Evolutionary conservation across 2,329 filamentous ascomycete species (phyloP).

Genomic region (Didymella pinodella): DNA sequence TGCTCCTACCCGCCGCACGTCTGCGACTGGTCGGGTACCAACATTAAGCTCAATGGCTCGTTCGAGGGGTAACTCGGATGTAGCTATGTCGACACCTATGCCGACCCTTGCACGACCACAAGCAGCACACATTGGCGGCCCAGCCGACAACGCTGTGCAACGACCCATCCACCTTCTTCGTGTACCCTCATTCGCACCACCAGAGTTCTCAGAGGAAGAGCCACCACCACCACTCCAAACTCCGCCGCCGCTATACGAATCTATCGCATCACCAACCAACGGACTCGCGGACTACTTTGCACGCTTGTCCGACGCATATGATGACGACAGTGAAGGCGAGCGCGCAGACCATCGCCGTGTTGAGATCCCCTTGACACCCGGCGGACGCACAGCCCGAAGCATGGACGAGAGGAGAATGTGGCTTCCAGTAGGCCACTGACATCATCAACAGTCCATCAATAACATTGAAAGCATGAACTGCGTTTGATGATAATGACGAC

Average conservation of each 20-base stretch:
- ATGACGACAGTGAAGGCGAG: constrained; percentile 66
- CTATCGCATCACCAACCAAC: constrained; percentile 75
- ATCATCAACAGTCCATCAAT: background rate
- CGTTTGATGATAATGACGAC: constrained; percentile 26
- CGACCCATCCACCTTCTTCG: constrained; percentile 86
- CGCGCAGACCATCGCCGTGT: constrained; percentile 52
- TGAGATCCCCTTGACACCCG: constrained; percentile 70
- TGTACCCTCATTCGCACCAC: constrained; percentile 85
- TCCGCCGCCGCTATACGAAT: constrained; percentile 85
- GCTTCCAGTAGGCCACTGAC: constrained; percentile 55
- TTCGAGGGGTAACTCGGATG: constrained; percentile 39
- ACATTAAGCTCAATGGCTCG: constrained; percentile 65
- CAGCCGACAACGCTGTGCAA: constrained; percentile 57
- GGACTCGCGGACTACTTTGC: constrained; percentile 87
- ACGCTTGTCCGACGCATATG: constrained; percentile 71
- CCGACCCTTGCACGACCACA: constrained; percentile 61
- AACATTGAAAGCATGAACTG: constrained; percentile 1
- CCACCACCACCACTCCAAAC: constrained; percentile 78
- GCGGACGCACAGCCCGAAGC: constrained; percentile 67
- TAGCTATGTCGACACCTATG: constrained; percentile 42
- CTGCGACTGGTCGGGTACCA: constrained; percentile 61
- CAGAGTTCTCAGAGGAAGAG: constrained; percentile 82
- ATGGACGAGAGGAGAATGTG: constrained; percentile 69
- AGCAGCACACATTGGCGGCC: constrained; percentile 56
- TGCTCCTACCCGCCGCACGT: constrained; percentile 62